Evolutionary conservation across 1,284 basidiomycete species (phyloP).

Genomic region (Lentinus polychrous): DNA sequence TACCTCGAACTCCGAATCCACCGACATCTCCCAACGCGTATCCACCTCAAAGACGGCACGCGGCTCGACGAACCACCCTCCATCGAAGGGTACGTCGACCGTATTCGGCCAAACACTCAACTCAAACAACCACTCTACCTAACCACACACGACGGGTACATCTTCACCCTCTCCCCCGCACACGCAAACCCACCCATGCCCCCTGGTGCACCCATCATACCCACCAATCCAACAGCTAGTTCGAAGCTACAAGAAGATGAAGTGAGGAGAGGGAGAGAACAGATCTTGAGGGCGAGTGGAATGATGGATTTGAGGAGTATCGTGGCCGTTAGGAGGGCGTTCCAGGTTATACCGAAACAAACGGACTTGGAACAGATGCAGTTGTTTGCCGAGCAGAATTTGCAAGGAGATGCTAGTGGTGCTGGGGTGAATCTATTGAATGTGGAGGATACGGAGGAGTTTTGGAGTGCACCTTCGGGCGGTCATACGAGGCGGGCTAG

Average conservation of each 20-base stretch:
- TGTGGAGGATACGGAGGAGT: constrained; percentile 31
- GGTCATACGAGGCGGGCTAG: no score
- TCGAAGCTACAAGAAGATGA: constrained; percentile 43
- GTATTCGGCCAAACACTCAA: constrained; percentile 59
- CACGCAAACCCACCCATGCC: constrained; percentile 65
- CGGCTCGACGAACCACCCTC: constrained; percentile 63
- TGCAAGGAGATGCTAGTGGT: neutral
- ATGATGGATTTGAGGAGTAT: constrained; percentile 67
- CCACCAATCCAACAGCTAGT: constrained; percentile 24
- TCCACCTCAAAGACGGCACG: constrained; percentile 49
- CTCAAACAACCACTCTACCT: constrained; percentile 62
- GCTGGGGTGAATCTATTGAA: constrained; percentile 7
- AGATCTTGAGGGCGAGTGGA: constrained; percentile 60
- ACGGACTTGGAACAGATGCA: no score
- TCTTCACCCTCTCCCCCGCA: constrained; percentile 53
- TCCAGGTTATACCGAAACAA: constrained; percentile 32
- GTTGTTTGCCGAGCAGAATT: no score
- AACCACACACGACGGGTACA: constrained; percentile 62
- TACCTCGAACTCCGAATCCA: constrained; percentile 69
- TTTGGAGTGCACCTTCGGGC: constrained; percentile 29
- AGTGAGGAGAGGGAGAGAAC: constrained; percentile 53
- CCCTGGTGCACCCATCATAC: constrained; percentile 37
- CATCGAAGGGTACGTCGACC: constrained; percentile 76
- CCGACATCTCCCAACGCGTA: constrained; percentile 52
- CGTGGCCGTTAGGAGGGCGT: constrained; percentile 55